Conservation (phyloP, 208 protist species). For the Naegleria fowleri region DNA sequence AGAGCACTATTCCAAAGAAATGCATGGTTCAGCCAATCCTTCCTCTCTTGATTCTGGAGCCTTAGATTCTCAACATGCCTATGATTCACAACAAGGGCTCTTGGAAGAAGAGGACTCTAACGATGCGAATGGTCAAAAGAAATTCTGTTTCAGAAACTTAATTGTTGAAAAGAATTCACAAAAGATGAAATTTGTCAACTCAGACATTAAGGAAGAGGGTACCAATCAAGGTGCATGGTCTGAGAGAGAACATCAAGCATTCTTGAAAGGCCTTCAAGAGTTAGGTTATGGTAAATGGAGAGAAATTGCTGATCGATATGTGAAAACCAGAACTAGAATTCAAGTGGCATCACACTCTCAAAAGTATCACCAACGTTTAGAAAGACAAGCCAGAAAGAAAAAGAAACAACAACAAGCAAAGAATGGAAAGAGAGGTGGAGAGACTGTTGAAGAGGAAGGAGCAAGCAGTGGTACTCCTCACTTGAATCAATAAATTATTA, state of each 20-base stretch:
- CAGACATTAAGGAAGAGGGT: background rate
- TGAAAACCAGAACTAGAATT: constrained; percentile 20
- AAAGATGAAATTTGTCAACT: constrained; percentile 6
- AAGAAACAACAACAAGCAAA: background rate
- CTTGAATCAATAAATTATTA: no score
- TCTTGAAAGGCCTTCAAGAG: background rate
- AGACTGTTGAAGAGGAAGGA: no score
- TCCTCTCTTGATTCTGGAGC: background rate
- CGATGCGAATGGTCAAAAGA: background rate
- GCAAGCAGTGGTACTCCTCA: no score
- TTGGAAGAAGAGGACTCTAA: background rate
- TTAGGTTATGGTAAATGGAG: constrained; percentile 15
- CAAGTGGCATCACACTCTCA: constrained; percentile 19
- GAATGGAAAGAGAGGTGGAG: background rate
- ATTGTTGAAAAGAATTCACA: background rate
- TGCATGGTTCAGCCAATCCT: background rate
- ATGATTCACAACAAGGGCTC: background rate
- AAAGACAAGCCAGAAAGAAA: background rate
- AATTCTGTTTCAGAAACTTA: constrained; percentile 4
- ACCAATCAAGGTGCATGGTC: background rate
- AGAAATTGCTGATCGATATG: background rate
- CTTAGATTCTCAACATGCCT: background rate
- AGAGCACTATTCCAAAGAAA: background rate
- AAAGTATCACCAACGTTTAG: background rate
- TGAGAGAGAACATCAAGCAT: constrained; percentile 21